Conservation (phyloP, 139 green algal genomes). For the Micractinium sp. region DNA sequence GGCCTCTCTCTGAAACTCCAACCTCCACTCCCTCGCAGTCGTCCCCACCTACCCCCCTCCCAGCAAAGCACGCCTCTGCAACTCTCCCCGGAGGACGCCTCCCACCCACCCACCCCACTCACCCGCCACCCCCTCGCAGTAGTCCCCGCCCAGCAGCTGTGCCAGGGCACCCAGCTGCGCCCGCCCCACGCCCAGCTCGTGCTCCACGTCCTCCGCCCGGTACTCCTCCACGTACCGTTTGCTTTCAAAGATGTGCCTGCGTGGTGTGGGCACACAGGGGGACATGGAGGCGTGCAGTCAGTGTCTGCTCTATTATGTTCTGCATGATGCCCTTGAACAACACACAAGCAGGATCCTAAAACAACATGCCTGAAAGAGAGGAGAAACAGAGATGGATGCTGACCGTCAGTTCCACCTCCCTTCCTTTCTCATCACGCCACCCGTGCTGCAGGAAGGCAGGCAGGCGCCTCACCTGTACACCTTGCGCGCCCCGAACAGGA, state of each 20-base stretch:
- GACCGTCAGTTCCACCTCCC: conserved; percentile 25
- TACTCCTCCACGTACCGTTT: conserved; percentile 97
- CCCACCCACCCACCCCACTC: background rate
- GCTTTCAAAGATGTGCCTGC: conserved; percentile 79
- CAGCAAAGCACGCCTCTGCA: background rate
- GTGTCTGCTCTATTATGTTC: no score
- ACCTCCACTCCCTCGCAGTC: background rate
- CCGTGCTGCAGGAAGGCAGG: conserved; percentile 64
- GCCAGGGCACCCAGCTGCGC: conserved; percentile 81
- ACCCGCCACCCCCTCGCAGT: conserved; percentile 82
- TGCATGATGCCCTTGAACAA: background rate
- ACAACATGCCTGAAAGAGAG: conserved; percentile 30
- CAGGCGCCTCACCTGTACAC: conserved; percentile 82
- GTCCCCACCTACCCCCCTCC: background rate
- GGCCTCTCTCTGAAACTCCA: no score
- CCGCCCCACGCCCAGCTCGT: conserved; percentile 84
- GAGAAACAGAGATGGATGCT: no score
- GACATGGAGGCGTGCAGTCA: background rate
- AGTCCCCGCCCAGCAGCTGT: conserved; percentile 95
- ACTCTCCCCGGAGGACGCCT: no score
- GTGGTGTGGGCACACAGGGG: background rate
- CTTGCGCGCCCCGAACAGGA: conserved; percentile 92
- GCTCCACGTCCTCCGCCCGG: conserved; percentile 72
- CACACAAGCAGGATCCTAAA: background rate
- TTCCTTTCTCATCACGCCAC: conserved; percentile 27